Base-by-base conservation (phyloP, 2,329 filamentous ascomycete species). In the Aspergillus sp. region DNA sequence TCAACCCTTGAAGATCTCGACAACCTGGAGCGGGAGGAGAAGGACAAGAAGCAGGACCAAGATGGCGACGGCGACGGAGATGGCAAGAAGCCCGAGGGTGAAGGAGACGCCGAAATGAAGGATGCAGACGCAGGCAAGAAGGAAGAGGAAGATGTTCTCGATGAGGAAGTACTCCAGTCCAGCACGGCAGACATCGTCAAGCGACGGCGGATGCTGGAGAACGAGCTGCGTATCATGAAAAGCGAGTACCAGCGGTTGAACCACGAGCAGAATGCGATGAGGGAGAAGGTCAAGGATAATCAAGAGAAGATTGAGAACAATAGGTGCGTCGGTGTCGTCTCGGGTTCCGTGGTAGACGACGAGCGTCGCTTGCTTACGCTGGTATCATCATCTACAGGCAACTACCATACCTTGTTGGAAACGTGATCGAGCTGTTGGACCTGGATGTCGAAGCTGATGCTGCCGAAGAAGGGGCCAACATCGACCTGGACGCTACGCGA, bases 221-320 rank as follows among this genome's bases (percentile, higher is more conserved):
- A 98, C 64, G 91, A 98, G 64, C 83, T 91, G 53, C 77, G 91
- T 53, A 96, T 98, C 66, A 96, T 98, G 86, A 89, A 83, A 72
- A 94, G 86, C 71, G 91, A 98, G 64, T 86, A 78, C 52, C 88
- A 94, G 58, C 81, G 91, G 49, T 72, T 98, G 66, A 82, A 82
- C 52, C 91, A 98, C 54, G 91, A 98, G 67, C 94, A 94, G 68
- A 78, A 82, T 30, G 80, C 85, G 30, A 98, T 98, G 91, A 79
- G 80, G 37, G 89, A 96, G 64, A 96, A 95, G 72, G 96, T 98
- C 64, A 96, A 95, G 73, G 91, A 98, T 60, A 98, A 98, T 56
- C 68, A 85, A 53, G 93, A 98, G 49, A 98, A 98, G 76, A 98
- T 98, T 54, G 88, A 93, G 48, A 96, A 98, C 67, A 98, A 98